Conservation (phyloP, 352 stramenopile species). For the Pythium oligandrum region DNA sequence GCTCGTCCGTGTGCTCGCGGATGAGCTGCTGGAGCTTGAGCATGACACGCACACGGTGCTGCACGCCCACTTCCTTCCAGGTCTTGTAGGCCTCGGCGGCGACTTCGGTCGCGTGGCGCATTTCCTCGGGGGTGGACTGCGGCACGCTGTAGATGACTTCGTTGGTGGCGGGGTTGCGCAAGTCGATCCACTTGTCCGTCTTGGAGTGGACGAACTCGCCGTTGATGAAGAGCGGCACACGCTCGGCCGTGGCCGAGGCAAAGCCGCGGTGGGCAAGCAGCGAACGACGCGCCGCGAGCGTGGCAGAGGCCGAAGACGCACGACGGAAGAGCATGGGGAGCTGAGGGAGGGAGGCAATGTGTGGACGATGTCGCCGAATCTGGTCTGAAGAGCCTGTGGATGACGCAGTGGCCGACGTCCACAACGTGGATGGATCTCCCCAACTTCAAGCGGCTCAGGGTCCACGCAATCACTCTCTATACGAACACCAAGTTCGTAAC, state of each 20-base stretch:
- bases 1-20: slow-evolving; percentile 91
- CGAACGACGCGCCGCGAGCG: slow-evolving; percentile 5
- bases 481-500: too few species aligned
- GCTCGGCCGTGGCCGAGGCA: slow-evolving; percentile 10
- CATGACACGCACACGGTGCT: slow-evolving; percentile 94
- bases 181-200: slow-evolving; percentile 88
- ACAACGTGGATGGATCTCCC: too few species aligned
- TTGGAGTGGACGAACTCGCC: slow-evolving; percentile 91
- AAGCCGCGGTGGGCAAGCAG: slow-evolving; percentile 4
- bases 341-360: not conserved
- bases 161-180: slow-evolving; percentile 91
- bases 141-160: slow-evolving; percentile 84
- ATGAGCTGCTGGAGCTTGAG: slow-evolving; percentile 96
- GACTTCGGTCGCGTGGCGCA: slow-evolving; percentile 76
- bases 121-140: slow-evolving; percentile 83
- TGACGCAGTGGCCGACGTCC: too few species aligned
- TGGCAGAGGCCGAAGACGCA: slow-evolving; percentile 2
- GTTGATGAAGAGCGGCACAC: slow-evolving; percentile 88
- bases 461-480: too few species aligned
- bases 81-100: slow-evolving; percentile 85
- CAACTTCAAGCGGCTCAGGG: too few species aligned
- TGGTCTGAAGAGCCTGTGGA: too few species aligned
- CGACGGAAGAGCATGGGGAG: slow-evolving; percentile 20
- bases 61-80: slow-evolving; percentile 92
- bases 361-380: not conserved